Conservation (phyloP, 2,329 filamentous ascomycete species). For the Penicillium sp. region DNA sequence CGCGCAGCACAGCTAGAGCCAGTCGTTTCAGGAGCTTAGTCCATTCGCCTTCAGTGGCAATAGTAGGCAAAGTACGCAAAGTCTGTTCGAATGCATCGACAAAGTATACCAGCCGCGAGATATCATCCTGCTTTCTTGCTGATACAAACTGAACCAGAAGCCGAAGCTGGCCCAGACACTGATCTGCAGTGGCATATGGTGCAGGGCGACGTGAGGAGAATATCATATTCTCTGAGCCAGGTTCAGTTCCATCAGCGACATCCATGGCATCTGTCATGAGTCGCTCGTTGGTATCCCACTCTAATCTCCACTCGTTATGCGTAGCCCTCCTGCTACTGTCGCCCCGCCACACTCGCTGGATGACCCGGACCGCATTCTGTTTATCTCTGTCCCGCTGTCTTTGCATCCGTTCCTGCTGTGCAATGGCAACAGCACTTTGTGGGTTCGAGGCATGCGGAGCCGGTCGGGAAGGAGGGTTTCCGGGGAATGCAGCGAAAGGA, state of each 20-base stretch:
- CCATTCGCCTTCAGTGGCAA: slow-evolving; percentile 43
- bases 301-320: slow-evolving; percentile 57
- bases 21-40: slow-evolving; percentile 41
- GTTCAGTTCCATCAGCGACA: neutral
- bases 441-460: slow-evolving; percentile 61
- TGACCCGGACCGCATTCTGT: slow-evolving; percentile 68
- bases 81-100: slow-evolving; percentile 43
- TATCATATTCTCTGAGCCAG: slow-evolving; percentile 3
- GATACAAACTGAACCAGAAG: slow-evolving; percentile 68
- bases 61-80: slow-evolving; percentile 36
- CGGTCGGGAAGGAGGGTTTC: slow-evolving; percentile 52
- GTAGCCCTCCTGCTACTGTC: slow-evolving; percentile 63
- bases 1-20: slow-evolving; percentile 35
- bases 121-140: slow-evolving; percentile 38
- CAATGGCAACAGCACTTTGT: slow-evolving; percentile 77
- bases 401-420: slow-evolving; percentile 79
- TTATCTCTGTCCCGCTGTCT: slow-evolving; percentile 80
- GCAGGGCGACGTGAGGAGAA: slow-evolving; percentile 30
- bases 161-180: slow-evolving; percentile 58
- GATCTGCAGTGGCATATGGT: slow-evolving; percentile 36
- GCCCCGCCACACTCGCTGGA: slow-evolving; percentile 84
- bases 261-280: slow-evolving; percentile 32
- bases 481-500: slow-evolving; percentile 66
- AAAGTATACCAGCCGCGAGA: slow-evolving; percentile 47
- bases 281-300: slow-evolving; percentile 64